Percentiles rank a stretch among this genome's conserved stretches.
Evolutionary conservation across 441 rosid species (phyloP).

Genomic region (Corymbia calophylla): DNA sequence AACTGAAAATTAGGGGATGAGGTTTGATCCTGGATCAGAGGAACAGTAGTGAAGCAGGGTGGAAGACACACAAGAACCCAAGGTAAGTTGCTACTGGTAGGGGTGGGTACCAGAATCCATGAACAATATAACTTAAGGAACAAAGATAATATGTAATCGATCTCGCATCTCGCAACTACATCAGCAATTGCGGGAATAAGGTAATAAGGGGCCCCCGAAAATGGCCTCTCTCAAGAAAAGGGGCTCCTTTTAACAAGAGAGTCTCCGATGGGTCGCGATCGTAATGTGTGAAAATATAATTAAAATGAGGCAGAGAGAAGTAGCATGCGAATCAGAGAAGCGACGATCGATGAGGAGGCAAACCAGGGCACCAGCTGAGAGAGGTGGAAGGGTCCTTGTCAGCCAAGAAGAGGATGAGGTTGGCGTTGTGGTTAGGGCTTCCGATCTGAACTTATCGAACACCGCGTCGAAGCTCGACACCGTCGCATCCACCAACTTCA

Average conservation of each 20-base stretch:
- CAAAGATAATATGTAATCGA: neutral
- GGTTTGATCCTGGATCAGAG: neutral
- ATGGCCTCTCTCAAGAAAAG: neutral
- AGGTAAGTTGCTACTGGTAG: neutral
- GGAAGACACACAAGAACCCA: neutral
- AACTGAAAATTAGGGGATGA: neutral
- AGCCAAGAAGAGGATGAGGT: slow-evolving; percentile 72
- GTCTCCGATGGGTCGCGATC: neutral
- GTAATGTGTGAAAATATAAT: neutral
- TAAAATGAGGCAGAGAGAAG: neutral
- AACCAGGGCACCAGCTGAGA: slow-evolving; percentile 86
- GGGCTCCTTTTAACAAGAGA: neutral
- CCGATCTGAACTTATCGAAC: slow-evolving; percentile 44
- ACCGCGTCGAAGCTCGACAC: slow-evolving; percentile 39
- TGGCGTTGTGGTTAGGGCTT: slow-evolving; percentile 52
- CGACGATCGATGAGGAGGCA: neutral
- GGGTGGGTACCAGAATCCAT: neutral
- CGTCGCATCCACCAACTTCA: slow-evolving; percentile 45
- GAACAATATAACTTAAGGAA: neutral
- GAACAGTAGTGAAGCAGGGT: neutral
- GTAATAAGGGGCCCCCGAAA: neutral
- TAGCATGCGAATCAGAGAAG: neutral
- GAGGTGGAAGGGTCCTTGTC: slow-evolving; percentile 63
- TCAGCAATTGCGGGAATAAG: neutral
- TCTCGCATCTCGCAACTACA: neutral